Conservation (phyloP, 2,329 filamentous ascomycete species). For the Rhytidhysteron rufulum region DNA sequence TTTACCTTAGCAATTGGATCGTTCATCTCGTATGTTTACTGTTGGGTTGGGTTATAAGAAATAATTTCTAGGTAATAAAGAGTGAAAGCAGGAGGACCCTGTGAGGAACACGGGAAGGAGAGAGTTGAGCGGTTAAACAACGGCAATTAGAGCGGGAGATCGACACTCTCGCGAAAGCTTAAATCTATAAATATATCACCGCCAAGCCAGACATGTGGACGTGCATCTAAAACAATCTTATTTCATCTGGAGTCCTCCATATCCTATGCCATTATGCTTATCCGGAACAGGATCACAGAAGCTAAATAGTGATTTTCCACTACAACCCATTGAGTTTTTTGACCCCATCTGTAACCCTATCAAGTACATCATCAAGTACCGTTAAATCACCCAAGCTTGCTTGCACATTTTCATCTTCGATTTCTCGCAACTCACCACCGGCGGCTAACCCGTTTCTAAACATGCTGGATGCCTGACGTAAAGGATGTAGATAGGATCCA, state of each 20-base stretch:
- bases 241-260: neutral
- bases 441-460: slow-evolving; percentile 35
- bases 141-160: neutral
- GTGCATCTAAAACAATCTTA: neutral
- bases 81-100: neutral
- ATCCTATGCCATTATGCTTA: neutral
- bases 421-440: slow-evolving; percentile 32
- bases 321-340: slow-evolving; percentile 6
- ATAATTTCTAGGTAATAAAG: neutral
- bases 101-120: neutral
- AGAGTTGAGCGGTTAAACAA: neutral
- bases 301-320: neutral
- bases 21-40: no score
- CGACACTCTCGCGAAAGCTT: neutral
- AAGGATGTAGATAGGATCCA: slow-evolving; percentile 40
- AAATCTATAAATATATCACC: neutral
- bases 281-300: neutral
- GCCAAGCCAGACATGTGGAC: neutral
- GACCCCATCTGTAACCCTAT: slow-evolving; percentile 14
- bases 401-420: slow-evolving; percentile 30
- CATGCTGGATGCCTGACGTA: slow-evolving; percentile 33
- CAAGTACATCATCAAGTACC: slow-evolving; percentile 32
- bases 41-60: neutral
- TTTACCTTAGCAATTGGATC: neutral
- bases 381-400: slow-evolving; percentile 32